These are phyloP conservation scores for Elsinoe australis DNA, from an alignment of 2,329 filamentous ascomycete genomes.

Conservation along the genomic window DNA sequence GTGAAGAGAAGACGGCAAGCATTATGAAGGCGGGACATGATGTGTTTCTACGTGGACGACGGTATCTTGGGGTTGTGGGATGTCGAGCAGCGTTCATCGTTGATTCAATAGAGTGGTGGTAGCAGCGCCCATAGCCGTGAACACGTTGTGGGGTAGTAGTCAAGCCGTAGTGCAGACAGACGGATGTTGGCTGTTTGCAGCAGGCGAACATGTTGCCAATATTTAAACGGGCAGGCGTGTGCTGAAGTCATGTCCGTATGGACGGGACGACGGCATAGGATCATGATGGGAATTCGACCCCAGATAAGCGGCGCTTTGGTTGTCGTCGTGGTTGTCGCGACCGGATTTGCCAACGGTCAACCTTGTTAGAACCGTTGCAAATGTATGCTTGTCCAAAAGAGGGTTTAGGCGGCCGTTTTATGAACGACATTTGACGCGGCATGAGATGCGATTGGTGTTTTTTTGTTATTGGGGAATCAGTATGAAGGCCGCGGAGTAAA, in stretches of 20 bases:
- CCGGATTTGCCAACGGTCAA: slow-evolving; percentile 6
- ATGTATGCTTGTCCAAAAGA: slow-evolving; percentile 12
- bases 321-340: slow-evolving; percentile 1
- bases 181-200: background rate
- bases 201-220: slow-evolving; percentile 12
- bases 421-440: slow-evolving; percentile 3
- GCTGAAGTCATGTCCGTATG: background rate
- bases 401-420: background rate
- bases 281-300: background rate
- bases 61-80: background rate
- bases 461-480: too few relatives aligned
- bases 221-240: slow-evolving; percentile 8
- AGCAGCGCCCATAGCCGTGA: background rate
- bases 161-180: background rate
- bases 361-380: slow-evolving; percentile 12
- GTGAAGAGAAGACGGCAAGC: too few relatives aligned
- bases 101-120: slow-evolving; percentile 8
- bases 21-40: background rate
- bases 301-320: background rate
- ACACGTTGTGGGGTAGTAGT: background rate
- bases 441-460: background rate
- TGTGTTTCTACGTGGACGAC: background rate
- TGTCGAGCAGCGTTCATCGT: slow-evolving; percentile 6
- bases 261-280: too few relatives aligned
- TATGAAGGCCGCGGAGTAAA: too few relatives aligned